phyloP scores from a whole-genome alignment of 805 yeast genomes.

The Metschnikowia vanudenii region DNA sequence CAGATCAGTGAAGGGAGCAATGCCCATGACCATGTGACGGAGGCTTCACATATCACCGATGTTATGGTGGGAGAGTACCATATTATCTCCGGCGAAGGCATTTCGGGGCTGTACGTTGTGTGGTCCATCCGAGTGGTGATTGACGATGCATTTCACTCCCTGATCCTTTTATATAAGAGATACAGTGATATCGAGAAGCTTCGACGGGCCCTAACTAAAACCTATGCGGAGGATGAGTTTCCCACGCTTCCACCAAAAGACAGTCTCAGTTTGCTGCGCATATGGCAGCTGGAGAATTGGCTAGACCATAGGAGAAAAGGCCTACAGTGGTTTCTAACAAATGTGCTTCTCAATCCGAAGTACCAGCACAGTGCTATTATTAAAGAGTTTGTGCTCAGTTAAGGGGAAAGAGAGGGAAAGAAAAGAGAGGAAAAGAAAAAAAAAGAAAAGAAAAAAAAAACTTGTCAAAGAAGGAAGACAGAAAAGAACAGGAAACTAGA shows the following conservation, averaged over 20 bases:
- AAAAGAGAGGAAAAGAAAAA: too few species aligned
- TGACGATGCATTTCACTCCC: conserved; percentile 37
- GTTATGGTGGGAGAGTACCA: conserved; percentile 43
- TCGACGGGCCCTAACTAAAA: conserved; percentile 34
- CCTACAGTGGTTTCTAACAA: conserved; percentile 58
- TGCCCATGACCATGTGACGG: conserved; percentile 18
- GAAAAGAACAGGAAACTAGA: too few species aligned
- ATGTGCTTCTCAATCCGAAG: conserved; percentile 51
- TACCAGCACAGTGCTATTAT: conserved; percentile 39
- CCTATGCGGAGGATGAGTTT: conserved; percentile 41
- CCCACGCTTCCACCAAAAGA: conserved; percentile 55
- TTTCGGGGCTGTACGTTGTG: conserved; percentile 35
- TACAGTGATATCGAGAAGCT: conserved; percentile 63
- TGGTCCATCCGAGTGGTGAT: conserved; percentile 40
- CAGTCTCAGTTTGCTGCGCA: conserved; percentile 36
- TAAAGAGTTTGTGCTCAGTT: conserved; percentile 36
- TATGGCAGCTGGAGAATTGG: conserved; percentile 45
- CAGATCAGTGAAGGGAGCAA: conserved; percentile 28
- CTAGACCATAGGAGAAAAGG: conserved; percentile 55
- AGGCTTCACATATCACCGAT: conserved; percentile 36
- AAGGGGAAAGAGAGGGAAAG: background rate
- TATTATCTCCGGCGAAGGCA: conserved; percentile 35
- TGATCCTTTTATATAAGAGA: conserved; percentile 52
- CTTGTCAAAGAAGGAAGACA: too few species aligned
- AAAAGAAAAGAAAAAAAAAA: too few species aligned